These are phyloP conservation scores for Kitagawia praeruptora DNA, from an alignment of 129 eudicot species.

Conservation along the genomic window DNA sequence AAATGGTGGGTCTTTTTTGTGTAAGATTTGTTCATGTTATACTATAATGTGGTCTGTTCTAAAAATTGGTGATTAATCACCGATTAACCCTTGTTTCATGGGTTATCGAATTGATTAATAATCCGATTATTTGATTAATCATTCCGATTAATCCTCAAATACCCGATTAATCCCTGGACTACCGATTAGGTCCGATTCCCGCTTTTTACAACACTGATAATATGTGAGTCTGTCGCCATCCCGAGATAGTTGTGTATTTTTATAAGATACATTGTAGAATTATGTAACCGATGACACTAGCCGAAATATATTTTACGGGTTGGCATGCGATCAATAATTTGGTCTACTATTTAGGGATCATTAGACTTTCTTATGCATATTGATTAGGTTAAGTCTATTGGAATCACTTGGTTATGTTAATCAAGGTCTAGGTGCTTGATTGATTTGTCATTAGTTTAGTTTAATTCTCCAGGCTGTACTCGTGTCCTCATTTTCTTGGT, in stretches of 20 bases:
- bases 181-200: too few species aligned
- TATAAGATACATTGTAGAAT: background rate
- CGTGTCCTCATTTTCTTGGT: background rate
- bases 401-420: too few species aligned
- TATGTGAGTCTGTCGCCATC: background rate
- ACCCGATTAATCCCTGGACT: too few species aligned
- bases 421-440: background rate
- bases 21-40: background rate
- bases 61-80: too few species aligned
- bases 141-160: too few species aligned
- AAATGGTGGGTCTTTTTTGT: background rate
- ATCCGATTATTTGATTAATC: too few species aligned
- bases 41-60: too few species aligned
- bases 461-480: background rate
- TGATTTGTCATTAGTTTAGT: too few species aligned
- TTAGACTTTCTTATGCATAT: background rate
- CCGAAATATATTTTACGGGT: background rate
- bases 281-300: background rate
- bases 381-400: background rate
- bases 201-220: too few species aligned
- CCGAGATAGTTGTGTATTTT: background rate
- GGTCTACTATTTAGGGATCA: slow-evolving; percentile 4
- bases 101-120: too few species aligned
- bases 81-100: too few species aligned
- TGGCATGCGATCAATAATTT: slow-evolving; percentile 8